These are phyloP conservation scores for Colletotrichum navitas DNA, from an alignment of 2,329 filamentous ascomycete species.

Conservation along the genomic window DNA sequence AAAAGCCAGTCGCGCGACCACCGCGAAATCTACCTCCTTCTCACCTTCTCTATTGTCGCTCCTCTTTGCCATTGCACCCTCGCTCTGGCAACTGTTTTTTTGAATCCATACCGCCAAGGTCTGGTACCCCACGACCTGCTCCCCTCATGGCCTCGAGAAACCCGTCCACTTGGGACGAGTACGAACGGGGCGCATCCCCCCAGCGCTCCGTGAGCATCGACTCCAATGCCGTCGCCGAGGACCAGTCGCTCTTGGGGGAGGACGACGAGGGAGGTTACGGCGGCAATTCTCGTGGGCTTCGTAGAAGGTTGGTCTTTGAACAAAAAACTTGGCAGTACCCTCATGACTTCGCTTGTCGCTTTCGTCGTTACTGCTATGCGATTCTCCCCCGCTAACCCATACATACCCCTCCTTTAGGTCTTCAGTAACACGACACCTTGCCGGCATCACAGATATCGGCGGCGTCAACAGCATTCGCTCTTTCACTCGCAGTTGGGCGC, in stretches of 20 bases:
- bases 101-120: neutral
- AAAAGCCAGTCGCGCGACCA: constrained; percentile 29
- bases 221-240: constrained; percentile 58
- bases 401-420: constrained; percentile 56
- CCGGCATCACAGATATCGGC: constrained; percentile 77
- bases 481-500: constrained; percentile 92
- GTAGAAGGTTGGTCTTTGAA: constrained; percentile 52
- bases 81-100: neutral
- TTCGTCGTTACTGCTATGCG: constrained; percentile 44
- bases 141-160: constrained; percentile 49
- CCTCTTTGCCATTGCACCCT: neutral
- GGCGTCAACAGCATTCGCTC: constrained; percentile 95
- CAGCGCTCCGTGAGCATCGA: constrained; percentile 56
- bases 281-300: constrained; percentile 43
- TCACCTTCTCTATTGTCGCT: neutral
- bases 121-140: neutral
- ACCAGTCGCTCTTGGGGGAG: constrained; percentile 60
- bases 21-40: neutral
- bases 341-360: constrained; percentile 1
- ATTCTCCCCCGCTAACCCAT: constrained; percentile 18
- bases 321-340: neutral
- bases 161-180: constrained; percentile 61
- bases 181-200: constrained; percentile 58
- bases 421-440: constrained; percentile 69
- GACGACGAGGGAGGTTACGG: constrained; percentile 51